A percentile compares a stretch with the other conserved stretches of the same genome.
phyloP scores from a whole-genome alignment of 805 yeast species.

The Blastobotrys robertii region DNA sequence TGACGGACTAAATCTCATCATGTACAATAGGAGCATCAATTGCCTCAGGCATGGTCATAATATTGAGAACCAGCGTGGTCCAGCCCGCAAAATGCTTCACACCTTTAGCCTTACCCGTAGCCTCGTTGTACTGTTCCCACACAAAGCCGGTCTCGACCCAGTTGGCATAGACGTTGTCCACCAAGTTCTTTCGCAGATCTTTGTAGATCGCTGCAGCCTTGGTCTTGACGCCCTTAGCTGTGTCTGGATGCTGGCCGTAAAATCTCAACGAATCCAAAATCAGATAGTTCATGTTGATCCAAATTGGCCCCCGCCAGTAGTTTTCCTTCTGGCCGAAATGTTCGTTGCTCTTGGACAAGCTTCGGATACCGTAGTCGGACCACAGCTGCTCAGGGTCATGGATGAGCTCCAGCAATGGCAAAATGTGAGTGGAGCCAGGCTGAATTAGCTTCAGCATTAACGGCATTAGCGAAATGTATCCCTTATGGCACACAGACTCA shows the following conservation, averaged over 20 bases:
- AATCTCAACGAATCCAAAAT: slow-evolving; percentile 57
- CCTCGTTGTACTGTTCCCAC: slow-evolving; percentile 85
- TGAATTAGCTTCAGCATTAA: slow-evolving; percentile 58
- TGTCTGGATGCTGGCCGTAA: slow-evolving; percentile 30
- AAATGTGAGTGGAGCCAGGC: neutral
- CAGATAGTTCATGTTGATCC: slow-evolving; percentile 87
- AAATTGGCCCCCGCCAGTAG: slow-evolving; percentile 92
- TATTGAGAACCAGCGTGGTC: slow-evolving; percentile 73
- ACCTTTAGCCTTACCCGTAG: slow-evolving; percentile 65
- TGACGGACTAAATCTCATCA: too few relatives aligned
- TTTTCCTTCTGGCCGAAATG: slow-evolving; percentile 71
- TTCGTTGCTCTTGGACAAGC: slow-evolving; percentile 59
- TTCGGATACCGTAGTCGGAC: slow-evolving; percentile 70
- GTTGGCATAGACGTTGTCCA: slow-evolving; percentile 54
- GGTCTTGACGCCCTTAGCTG: slow-evolving; percentile 24
- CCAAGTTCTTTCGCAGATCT: slow-evolving; percentile 54
- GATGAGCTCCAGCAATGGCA: slow-evolving; percentile 44
- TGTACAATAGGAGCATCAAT: too few relatives aligned
- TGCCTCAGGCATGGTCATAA: slow-evolving; percentile 71
- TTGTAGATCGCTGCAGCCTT: slow-evolving; percentile 44
- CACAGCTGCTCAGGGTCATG: slow-evolving; percentile 66
- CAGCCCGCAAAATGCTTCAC: slow-evolving; percentile 91
- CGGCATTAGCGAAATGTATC: slow-evolving; percentile 82
- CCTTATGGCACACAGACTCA: slow-evolving; percentile 70
- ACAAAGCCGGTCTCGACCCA: slow-evolving; percentile 73